Conservation (phyloP, 176 grass and related monocot genomes). For the Musa troglodytarum region DNA sequence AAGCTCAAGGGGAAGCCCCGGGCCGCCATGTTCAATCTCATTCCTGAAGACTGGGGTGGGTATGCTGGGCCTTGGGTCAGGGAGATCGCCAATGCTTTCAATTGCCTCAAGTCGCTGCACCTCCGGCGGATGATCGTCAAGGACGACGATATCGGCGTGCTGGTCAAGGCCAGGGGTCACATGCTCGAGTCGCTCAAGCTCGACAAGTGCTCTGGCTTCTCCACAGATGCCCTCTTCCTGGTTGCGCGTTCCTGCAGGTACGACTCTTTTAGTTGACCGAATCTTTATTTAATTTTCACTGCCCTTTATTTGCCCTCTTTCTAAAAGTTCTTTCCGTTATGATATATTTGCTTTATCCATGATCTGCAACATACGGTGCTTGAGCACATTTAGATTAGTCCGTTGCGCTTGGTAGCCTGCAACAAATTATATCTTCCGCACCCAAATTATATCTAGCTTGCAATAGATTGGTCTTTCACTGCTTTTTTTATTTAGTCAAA, state of each 20-base stretch:
- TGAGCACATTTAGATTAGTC: background rate
- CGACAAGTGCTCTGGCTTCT: conserved; percentile 90
- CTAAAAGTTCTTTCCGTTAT: background rate
- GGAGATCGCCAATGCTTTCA: conserved; percentile 51
- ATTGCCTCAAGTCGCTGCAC: conserved; percentile 69
- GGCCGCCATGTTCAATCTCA: conserved; percentile 96
- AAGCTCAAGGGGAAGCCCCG: conserved; percentile 90
- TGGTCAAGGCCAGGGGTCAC: conserved; percentile 51
- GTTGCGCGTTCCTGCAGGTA: conserved; percentile 71
- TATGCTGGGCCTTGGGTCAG: conserved; percentile 64
- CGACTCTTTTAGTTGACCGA: background rate
- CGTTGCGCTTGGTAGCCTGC: background rate
- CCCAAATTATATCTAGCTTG: too few species aligned
- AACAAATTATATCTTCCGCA: background rate
- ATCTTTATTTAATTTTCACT: background rate
- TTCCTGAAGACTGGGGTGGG: conserved; percentile 83
- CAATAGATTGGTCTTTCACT: too few species aligned
- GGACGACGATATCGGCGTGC: conserved; percentile 46
- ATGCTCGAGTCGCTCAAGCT: conserved; percentile 76
- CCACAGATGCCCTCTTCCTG: conserved; percentile 53
- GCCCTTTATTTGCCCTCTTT: background rate
- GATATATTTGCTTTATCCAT: background rate
- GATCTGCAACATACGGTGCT: background rate
- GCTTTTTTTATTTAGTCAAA: too few species aligned
- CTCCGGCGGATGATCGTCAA: conserved; percentile 74